A percentile compares a stretch with the other conserved stretches of the same genome.
phyloP scores from a whole-genome alignment of 345 rosid genomes.

The Lepidium aucheri region DNA sequence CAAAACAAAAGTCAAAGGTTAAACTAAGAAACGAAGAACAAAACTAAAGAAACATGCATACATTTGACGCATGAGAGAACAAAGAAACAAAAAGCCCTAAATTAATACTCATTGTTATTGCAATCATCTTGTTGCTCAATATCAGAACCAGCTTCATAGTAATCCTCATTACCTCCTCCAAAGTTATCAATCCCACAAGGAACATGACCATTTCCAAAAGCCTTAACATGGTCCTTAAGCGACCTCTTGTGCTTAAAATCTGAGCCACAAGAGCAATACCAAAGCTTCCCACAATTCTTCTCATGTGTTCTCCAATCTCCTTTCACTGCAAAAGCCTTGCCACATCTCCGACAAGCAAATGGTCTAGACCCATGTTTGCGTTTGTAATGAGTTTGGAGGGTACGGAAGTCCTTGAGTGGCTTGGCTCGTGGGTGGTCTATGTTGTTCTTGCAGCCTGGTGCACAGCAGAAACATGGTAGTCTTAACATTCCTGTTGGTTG shows the following conservation, averaged over 20 bases:
- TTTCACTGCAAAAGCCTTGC: conserved; percentile 83
- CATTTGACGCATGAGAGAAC: neutral
- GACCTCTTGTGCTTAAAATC: conserved; percentile 97
- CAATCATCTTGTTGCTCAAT: conserved; percentile 46
- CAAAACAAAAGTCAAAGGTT: neutral
- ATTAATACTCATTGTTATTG: conserved; percentile 9
- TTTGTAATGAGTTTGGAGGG: conserved; percentile 97
- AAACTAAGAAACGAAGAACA: neutral
- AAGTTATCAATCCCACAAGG: conserved; percentile 48
- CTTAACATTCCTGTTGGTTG: conserved; percentile 95
- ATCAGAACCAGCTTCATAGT: conserved; percentile 54
- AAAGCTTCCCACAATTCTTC: conserved; percentile 93
- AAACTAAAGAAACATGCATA: neutral
- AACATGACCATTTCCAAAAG: conserved; percentile 80
- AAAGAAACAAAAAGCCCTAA: neutral
- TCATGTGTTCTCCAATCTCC: conserved; percentile 99
- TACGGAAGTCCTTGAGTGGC: conserved; percentile 86
- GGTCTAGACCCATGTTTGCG: conserved; percentile 93
- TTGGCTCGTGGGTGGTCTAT: conserved; percentile 83
- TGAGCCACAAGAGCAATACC: conserved; percentile 95
- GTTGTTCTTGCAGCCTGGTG: conserved; percentile 92
- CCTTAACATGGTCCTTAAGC: conserved; percentile 77
- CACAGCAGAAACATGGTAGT: conserved; percentile 92
- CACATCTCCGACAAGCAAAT: conserved; percentile 82
- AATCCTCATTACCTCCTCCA: conserved; percentile 42